phyloP scores from a whole-genome alignment of 2,329 filamentous ascomycete species.

The Hyphodiscus sp. region DNA sequence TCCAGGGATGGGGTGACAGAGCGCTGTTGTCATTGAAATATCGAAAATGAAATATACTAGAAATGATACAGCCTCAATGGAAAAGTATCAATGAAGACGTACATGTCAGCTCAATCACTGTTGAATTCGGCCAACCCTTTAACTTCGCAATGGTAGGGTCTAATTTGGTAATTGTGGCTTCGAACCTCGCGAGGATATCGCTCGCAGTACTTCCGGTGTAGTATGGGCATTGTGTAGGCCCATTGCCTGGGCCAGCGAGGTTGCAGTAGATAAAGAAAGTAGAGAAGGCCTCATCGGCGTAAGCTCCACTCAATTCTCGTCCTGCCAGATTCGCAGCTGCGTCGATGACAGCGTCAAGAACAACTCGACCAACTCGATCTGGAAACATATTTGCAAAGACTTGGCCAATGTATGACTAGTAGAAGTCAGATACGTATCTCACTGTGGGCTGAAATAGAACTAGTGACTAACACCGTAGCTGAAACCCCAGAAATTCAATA shows the following conservation, averaged over 20 bases:
- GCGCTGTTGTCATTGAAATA: too few relatives aligned
- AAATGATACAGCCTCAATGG: background rate
- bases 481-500: constrained; percentile 42
- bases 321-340: constrained; percentile 28
- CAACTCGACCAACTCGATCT: constrained; percentile 34
- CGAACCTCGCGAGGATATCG: constrained; percentile 19
- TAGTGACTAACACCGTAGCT: constrained; percentile 36
- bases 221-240: constrained; percentile 16
- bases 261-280: constrained; percentile 24
- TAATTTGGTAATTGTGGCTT: constrained; percentile 9
- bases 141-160: constrained; percentile 9
- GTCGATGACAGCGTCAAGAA: constrained; percentile 25
- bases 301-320: constrained; percentile 30
- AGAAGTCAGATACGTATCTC: background rate
- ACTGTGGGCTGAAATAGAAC: background rate
- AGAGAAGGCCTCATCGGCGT: constrained; percentile 19
- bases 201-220: constrained; percentile 16
- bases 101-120: constrained; percentile 1
- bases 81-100: constrained; percentile 2
- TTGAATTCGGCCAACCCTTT: constrained; percentile 16
- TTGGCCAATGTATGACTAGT: constrained; percentile 31
- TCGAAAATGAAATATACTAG: too few relatives aligned
- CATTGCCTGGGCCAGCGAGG: constrained; percentile 26
- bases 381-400: constrained; percentile 39
- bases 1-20: too few relatives aligned